Evolutionary conservation across 2,329 filamentous ascomycete genomes (phyloP).

Genomic region (Nannizziopsis barbatae): DNA sequence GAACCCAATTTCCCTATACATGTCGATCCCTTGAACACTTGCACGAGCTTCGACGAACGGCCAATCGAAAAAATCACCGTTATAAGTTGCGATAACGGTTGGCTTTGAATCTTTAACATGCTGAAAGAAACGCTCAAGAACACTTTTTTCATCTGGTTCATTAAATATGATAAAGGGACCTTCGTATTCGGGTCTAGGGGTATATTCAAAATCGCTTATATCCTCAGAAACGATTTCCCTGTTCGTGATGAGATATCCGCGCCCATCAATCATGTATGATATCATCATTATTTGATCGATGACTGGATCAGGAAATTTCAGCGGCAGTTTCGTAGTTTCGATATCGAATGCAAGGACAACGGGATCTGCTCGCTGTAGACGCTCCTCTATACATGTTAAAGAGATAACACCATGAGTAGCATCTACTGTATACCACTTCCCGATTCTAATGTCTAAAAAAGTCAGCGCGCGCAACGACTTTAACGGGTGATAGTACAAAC

Average conservation of each 20-base stretch:
- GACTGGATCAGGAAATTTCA: slow-evolving; percentile 91
- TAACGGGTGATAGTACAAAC: slow-evolving; percentile 33
- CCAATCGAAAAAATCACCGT: slow-evolving; percentile 99
- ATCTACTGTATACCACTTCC: slow-evolving; percentile 94
- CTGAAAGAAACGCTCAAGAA: slow-evolving; percentile 85
- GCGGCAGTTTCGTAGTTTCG: slow-evolving; percentile 85
- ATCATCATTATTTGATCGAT: slow-evolving; percentile 99
- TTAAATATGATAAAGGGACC: slow-evolving; percentile 98
- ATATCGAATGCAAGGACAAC: slow-evolving; percentile 99
- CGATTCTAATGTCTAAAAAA: slow-evolving; percentile 71
- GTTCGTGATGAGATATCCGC: slow-evolving; percentile 96
- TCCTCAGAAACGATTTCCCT: slow-evolving; percentile 96
- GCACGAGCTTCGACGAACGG: slow-evolving; percentile 91
- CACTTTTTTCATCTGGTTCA: slow-evolving; percentile 78
- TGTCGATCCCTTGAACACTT: slow-evolving; percentile 90
- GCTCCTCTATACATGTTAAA: slow-evolving; percentile 75
- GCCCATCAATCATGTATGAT: slow-evolving; percentile 99
- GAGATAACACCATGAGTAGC: slow-evolving; percentile 81
- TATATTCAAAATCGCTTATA: slow-evolving; percentile 96
- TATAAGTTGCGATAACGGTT: slow-evolving; percentile 98
- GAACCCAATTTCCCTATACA: slow-evolving; percentile 98
- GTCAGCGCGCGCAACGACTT: slow-evolving; percentile 19
- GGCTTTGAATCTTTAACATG: slow-evolving; percentile 91
- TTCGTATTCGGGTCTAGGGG: slow-evolving; percentile 88
- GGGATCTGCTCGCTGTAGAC: slow-evolving; percentile 80